These are phyloP conservation scores for Steccherinum ochraceum DNA, from an alignment of 768 basidiomycete genomes.

Conservation along the genomic window DNA sequence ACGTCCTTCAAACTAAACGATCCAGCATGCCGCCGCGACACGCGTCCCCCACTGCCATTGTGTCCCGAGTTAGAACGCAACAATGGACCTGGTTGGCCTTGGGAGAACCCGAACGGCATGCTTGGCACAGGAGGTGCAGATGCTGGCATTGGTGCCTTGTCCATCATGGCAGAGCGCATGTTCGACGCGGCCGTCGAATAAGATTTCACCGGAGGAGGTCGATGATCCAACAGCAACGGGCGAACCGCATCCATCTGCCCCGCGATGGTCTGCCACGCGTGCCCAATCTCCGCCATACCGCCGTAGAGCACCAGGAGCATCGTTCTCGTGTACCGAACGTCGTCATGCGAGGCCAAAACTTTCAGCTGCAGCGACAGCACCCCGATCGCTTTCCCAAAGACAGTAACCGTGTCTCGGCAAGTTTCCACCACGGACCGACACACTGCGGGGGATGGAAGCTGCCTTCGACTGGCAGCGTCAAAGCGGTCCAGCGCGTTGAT, in stretches of 20 bases:
- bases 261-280: constrained; percentile 75
- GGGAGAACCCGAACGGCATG: constrained; percentile 23
- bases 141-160: constrained; percentile 9
- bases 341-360: constrained; percentile 65
- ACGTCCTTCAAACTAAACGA: constrained; percentile 93
- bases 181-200: constrained; percentile 20
- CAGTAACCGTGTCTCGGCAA: constrained; percentile 76
- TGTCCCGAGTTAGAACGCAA: constrained; percentile 25
- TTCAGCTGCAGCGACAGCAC: constrained; percentile 79
- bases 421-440: constrained; percentile 77
- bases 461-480: constrained; percentile 69
- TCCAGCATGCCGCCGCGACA: constrained; percentile 80
- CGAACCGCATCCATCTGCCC: constrained; percentile 67
- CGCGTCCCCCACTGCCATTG: constrained; percentile 32
- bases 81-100: constrained; percentile 15
- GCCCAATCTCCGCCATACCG: constrained; percentile 80
- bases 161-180: neutral
- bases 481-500: constrained; percentile 90
- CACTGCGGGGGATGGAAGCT: constrained; percentile 59
- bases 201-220: constrained; percentile 29
- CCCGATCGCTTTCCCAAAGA: constrained; percentile 83
- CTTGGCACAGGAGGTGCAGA: constrained; percentile 22
- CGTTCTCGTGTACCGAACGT: constrained; percentile 83
- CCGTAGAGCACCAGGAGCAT: constrained; percentile 86
- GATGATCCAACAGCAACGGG: constrained; percentile 48